Evolutionary conservation across 192 early-diverging fungal species (phyloP), one percentile per base, ranked within the genome.

Genomic region (Phycomyces blakesleeanus): DNA sequence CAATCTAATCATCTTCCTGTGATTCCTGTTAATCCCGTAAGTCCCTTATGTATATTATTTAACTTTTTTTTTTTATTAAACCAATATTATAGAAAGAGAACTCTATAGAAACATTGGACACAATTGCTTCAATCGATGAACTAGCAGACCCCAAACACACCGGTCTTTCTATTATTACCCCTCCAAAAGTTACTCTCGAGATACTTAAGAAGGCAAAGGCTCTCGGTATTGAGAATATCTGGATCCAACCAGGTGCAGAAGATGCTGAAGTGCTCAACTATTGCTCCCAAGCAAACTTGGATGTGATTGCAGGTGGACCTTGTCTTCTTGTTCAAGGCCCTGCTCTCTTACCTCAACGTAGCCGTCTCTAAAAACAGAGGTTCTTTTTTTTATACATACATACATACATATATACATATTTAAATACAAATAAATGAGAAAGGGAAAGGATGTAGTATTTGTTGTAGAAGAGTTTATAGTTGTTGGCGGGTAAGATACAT

Each of bases 221-320:
- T 40, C 64, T 87, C 12, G 89, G 90, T 2, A 84, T 92, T 61
- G 72, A 52, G 27, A 63, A 79, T 20, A 65, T 90, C 18, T 92
- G 90, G 90, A 47, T 90, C 11, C 90, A 92, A 68, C 90, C 90
- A 0, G 87, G 85, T 29, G 81, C 81, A 44, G 87, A 89, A 12
- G 72, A 78, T 26, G 58, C 57, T 34, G 85, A 84, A 47, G 86
- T 79, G 0, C 26, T 80, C 6, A 62, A 59, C 1, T 75, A 71
- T 42, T 83, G 84, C 2, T 68, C 74, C 34, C 56, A 85, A 11
- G 59, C 49, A 21, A 69, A 71, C 2, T 38, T 89, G 41, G 75
- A 82, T 41, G 63, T 89, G 7, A 77, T 92, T 63, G 51, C 70
- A 16, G 85, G 85, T 26, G 88, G 88, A 5, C 86, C 87, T 6